A percentile compares a stretch with the other conserved stretches of the same genome.
These are phyloP conservation scores for Sporothrix variecibatus DNA, from an alignment of 2,329 filamentous ascomycete genomes.

Conservation along the genomic window DNA sequence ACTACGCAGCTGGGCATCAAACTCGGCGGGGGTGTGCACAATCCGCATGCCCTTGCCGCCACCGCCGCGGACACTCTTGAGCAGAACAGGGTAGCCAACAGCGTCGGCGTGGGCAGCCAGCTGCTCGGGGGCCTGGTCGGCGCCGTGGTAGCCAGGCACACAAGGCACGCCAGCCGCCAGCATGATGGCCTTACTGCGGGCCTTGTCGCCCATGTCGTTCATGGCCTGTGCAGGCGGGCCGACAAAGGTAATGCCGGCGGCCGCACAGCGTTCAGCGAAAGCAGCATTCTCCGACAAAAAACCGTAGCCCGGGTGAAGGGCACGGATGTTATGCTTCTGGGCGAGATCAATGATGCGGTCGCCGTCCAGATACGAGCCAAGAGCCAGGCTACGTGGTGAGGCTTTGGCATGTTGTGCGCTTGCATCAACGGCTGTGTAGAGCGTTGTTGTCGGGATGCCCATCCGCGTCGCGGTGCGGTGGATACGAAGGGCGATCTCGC, in stretches of 20 bases:
- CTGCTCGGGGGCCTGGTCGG: slow-evolving; percentile 69
- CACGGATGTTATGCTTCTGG: slow-evolving; percentile 81
- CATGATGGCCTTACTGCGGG: slow-evolving; percentile 95
- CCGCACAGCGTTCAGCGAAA: slow-evolving; percentile 84
- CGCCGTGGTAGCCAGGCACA: slow-evolving; percentile 92
- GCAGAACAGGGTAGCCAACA: slow-evolving; percentile 67
- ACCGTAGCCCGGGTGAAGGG: slow-evolving; percentile 94
- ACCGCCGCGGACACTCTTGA: slow-evolving; percentile 79
- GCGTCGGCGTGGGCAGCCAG: slow-evolving; percentile 67
- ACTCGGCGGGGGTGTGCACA: slow-evolving; percentile 68
- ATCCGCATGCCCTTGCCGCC: slow-evolving; percentile 86
- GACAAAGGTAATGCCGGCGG: slow-evolving; percentile 91
- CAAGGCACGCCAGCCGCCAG: slow-evolving; percentile 90
- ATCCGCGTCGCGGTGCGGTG: slow-evolving; percentile 83
- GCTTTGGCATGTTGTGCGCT: slow-evolving; percentile 83
- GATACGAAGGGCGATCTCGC: slow-evolving; percentile 94
- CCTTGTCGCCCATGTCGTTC: slow-evolving; percentile 91
- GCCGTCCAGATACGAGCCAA: slow-evolving; percentile 90
- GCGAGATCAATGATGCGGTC: slow-evolving; percentile 89
- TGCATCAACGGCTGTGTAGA: slow-evolving; percentile 92
- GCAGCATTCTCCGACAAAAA: slow-evolving; percentile 92
- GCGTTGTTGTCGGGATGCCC: slow-evolving; percentile 88
- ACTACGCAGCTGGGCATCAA: slow-evolving; percentile 67
- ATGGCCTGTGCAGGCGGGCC: slow-evolving; percentile 83
- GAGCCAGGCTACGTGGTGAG: slow-evolving; percentile 78